Percentiles rank a stretch among this genome's conserved stretches.
These are phyloP conservation scores for Plasmodium cynomolgi DNA, from an alignment of 169 alveolate species.

Conservation along the genomic window DNA sequence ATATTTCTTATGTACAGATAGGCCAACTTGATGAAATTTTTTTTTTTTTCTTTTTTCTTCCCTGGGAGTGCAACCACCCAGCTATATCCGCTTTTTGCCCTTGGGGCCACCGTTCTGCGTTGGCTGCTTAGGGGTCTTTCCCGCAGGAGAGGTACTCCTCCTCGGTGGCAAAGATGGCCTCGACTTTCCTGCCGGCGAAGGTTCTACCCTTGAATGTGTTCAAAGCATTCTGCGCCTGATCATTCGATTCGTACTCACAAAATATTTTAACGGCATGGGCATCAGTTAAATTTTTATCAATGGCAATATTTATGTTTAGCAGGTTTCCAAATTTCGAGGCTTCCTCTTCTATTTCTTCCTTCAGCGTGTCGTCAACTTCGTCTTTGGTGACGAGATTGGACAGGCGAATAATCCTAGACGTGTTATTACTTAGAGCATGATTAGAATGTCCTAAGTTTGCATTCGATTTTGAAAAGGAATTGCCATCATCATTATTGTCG, in stretches of 20 bases:
- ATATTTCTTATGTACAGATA: not conserved
- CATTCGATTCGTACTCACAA: slow-evolving; percentile 82
- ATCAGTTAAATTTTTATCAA: slow-evolving; percentile 78
- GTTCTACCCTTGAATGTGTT: slow-evolving; percentile 81
- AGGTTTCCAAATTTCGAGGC: slow-evolving; percentile 85
- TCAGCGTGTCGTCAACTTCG: slow-evolving; percentile 81
- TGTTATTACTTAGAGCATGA: slow-evolving; percentile 72
- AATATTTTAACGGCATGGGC: slow-evolving; percentile 82
- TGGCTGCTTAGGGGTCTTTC: not conserved
- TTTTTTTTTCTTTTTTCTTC: not conserved
- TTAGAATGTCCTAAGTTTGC: slow-evolving; percentile 58
- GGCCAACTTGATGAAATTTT: not conserved
- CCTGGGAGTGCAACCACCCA: not conserved
- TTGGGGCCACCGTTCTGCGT: not conserved
- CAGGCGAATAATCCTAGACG: slow-evolving; percentile 55
- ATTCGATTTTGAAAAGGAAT: slow-evolving; percentile 21
- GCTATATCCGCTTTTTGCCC: not conserved
- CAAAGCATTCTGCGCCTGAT: slow-evolving; percentile 81
- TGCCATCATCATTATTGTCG: not conserved
- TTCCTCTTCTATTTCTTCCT: slow-evolving; percentile 84
- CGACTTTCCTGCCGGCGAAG: slow-evolving; percentile 84
- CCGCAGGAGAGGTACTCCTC: slow-evolving; percentile 25
- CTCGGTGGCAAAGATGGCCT: slow-evolving; percentile 78
- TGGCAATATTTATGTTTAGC: slow-evolving; percentile 76
- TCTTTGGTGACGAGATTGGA: slow-evolving; percentile 80